Percentiles rank a stretch among this genome's conserved stretches.
phyloP scores from a whole-genome alignment of 2,329 filamentous ascomycete species.

The Calonectria honghensis region DNA sequence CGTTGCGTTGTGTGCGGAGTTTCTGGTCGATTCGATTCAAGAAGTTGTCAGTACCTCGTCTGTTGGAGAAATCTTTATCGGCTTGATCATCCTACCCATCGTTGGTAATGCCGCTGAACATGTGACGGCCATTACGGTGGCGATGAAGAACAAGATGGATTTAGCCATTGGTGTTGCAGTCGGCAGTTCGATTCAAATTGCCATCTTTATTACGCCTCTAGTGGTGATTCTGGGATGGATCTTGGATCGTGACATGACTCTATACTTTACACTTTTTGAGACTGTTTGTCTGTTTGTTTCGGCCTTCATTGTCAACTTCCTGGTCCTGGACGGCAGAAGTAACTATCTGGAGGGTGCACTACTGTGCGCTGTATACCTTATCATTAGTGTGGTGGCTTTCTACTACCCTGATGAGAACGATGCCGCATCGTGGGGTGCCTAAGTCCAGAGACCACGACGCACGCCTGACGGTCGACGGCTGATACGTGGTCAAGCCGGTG shows the following conservation, averaged over 20 bases:
- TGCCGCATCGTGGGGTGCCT: conserved; percentile 63
- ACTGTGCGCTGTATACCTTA: conserved; percentile 79
- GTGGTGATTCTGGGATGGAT: conserved; percentile 84
- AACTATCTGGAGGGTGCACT: conserved; percentile 90
- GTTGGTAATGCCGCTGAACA: conserved; percentile 85
- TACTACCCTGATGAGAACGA: conserved; percentile 76
- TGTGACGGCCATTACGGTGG: conserved; percentile 82
- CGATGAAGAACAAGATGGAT: conserved; percentile 86
- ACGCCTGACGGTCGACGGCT: not conserved
- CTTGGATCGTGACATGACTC: conserved; percentile 80
- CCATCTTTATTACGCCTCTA: conserved; percentile 81
- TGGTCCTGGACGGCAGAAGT: conserved; percentile 88
- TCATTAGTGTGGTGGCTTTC: conserved; percentile 80
- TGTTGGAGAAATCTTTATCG: conserved; percentile 80
- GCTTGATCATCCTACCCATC: conserved; percentile 82
- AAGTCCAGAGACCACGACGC: conserved; percentile 1
- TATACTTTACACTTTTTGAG: conserved; percentile 93
- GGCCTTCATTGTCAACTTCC: conserved; percentile 90
- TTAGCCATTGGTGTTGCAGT: conserved; percentile 83
- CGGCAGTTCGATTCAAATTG: conserved; percentile 83
- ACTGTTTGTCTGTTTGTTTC: conserved; percentile 90
- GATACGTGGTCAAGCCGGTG: not conserved
- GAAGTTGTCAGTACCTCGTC: conserved; percentile 74
- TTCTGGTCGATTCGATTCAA: conserved; percentile 81
- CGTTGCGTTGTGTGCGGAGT: conserved; percentile 81